A percentile compares a stretch with the other conserved stretches of the same genome.
Evolutionary conservation across 2,329 filamentous ascomycete genomes (phyloP).

Genomic region (Phialophora tarda): DNA sequence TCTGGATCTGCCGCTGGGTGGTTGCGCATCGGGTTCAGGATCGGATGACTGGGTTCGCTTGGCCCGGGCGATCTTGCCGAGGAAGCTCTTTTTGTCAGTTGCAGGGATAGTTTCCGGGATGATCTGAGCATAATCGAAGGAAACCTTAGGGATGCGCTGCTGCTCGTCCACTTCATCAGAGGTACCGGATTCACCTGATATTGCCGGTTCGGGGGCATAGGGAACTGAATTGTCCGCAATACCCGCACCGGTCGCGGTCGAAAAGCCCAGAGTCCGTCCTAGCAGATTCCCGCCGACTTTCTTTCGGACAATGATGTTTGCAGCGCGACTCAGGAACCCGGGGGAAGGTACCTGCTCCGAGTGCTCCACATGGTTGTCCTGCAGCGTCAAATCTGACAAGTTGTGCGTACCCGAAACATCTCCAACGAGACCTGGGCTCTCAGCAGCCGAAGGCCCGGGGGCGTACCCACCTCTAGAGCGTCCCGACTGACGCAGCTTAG

Average conservation of each 20-base stretch:
- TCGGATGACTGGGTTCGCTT: not conserved
- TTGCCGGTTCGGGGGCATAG: not conserved
- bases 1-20: not conserved
- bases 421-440: not conserved
- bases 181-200: not conserved
- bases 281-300: not conserved
- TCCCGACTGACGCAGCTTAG: slow-evolving; percentile 11
- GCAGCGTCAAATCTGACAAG: slow-evolving; percentile 3
- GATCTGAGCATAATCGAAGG: slow-evolving; percentile 28
- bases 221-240: not conserved
- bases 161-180: not conserved
- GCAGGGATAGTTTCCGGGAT: slow-evolving; percentile 29
- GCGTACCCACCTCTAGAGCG: not conserved
- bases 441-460: not conserved
- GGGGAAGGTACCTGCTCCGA: not conserved
- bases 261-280: not conserved
- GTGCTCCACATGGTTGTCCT: not conserved
- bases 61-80: not conserved
- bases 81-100: slow-evolving; percentile 25
- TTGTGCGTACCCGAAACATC: not conserved
- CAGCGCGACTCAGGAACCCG: not conserved
- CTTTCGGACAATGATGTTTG: not conserved
- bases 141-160: not conserved
- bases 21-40: not conserved
- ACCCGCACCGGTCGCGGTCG: not conserved